phyloP scores from a whole-genome alignment of 2,329 filamentous ascomycete species.

The Pseudogymnoascus sp. region DNA sequence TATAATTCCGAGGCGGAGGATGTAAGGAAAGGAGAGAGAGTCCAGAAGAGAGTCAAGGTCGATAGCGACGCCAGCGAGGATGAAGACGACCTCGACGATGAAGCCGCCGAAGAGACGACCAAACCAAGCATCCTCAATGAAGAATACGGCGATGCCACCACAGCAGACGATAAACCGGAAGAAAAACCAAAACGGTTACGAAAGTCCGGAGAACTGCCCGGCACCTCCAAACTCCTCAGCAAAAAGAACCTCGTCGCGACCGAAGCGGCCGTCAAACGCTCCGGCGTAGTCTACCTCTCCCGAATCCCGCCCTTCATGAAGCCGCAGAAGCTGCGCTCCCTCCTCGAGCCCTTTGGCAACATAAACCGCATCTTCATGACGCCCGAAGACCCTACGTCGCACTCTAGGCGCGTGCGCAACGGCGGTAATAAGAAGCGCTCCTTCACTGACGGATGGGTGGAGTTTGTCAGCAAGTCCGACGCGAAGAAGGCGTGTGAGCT shows the following conservation, averaged over 20 bases:
- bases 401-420: conserved; percentile 57
- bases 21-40: conserved; percentile 55
- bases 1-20: conserved; percentile 64
- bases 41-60: conserved; percentile 57
- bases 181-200: conserved; percentile 22
- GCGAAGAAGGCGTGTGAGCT: conserved; percentile 70
- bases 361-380: conserved; percentile 74
- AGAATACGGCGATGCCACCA: conserved; percentile 26
- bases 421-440: conserved; percentile 78
- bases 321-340: conserved; percentile 65
- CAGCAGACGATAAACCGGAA: conserved; percentile 17
- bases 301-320: conserved; percentile 87
- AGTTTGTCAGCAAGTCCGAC: conserved; percentile 68
- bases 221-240: conserved; percentile 47
- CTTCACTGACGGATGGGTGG: conserved; percentile 83
- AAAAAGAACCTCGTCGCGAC: conserved; percentile 63
- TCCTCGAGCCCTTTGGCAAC: conserved; percentile 66
- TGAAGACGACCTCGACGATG: conserved; percentile 24
- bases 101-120: conserved; percentile 21
- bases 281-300: conserved; percentile 76
- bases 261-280: conserved; percentile 59
- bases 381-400: conserved; percentile 62
- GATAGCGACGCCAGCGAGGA: conserved; percentile 36
- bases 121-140: conserved; percentile 24
- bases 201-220: conserved; percentile 35